Evolutionary conservation across 2,329 filamentous ascomycete genomes (phyloP).

Genomic region (Trichoderma koningii): DNA sequence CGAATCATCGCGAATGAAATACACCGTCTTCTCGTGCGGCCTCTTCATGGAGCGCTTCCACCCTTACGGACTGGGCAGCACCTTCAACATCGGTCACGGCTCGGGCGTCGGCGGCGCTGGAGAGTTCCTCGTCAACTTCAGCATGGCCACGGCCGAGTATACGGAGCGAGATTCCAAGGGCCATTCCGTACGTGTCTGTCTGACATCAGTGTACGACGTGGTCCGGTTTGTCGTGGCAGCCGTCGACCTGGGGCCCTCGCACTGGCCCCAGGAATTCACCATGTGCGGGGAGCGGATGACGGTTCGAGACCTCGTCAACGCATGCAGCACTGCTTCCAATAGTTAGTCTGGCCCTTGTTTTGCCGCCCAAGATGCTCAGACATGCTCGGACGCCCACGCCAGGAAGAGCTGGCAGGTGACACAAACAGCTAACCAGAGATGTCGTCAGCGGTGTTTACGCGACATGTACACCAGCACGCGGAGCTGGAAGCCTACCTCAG

Average conservation of each 20-base stretch:
- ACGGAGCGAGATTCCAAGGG: conserved; percentile 56
- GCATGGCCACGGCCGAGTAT: conserved; percentile 59
- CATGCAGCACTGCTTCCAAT: conserved; percentile 53
- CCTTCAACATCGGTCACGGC: conserved; percentile 60
- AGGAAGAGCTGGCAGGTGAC: conserved; percentile 14
- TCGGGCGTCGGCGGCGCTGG: conserved; percentile 59
- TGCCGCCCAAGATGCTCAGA: conserved; percentile 26
- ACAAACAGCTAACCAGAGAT: conserved; percentile 19
- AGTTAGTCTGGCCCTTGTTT: conserved; percentile 39
- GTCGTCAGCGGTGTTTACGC: conserved; percentile 44
- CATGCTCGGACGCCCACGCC: conserved; percentile 4
- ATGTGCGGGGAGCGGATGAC: conserved; percentile 68
- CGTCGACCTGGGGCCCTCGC: conserved; percentile 59
- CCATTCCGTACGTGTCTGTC: conserved; percentile 57
- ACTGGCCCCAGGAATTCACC: conserved; percentile 69
- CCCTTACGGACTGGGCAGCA: conserved; percentile 61
- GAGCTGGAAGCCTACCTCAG: conserved; percentile 46
- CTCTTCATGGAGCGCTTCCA: conserved; percentile 76
- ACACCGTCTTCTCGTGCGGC: conserved; percentile 72
- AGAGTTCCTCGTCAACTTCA: conserved; percentile 67
- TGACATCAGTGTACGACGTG: conserved; percentile 71
- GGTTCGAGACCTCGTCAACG: conserved; percentile 59
- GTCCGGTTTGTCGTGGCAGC: conserved; percentile 71
- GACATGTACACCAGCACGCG: conserved; percentile 43
- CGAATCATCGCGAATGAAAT: conserved; percentile 58